Conservation (phyloP, 768 basidiomycete genomes). For the Leccinellum rugosiceps region DNA sequence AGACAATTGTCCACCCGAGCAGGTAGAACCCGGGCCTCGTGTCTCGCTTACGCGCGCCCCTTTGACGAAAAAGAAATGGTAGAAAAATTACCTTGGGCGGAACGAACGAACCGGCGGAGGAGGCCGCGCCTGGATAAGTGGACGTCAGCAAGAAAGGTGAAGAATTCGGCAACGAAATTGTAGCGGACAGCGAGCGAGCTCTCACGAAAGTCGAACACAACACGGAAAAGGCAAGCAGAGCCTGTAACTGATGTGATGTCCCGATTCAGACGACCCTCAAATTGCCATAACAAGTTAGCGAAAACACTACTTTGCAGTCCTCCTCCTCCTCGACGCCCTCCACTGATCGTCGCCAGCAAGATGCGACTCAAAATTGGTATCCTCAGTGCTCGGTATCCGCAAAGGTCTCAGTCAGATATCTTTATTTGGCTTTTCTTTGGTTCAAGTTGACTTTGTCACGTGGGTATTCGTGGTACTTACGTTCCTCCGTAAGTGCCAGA, state of each 20-base stretch:
- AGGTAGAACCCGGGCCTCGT: conserved; percentile 22
- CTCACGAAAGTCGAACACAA: conserved; percentile 36
- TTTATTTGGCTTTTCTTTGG: conserved; percentile 46
- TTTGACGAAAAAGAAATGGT: conserved; percentile 6
- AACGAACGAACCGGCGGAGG: conserved; percentile 66
- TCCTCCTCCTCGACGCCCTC: background rate
- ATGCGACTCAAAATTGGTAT: background rate
- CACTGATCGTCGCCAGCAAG: conserved; percentile 11
- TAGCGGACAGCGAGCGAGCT: conserved; percentile 14
- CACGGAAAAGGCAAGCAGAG: conserved; percentile 40
- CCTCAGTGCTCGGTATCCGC: conserved; percentile 11
- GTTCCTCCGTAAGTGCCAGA: background rate
- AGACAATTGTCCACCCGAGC: conserved; percentile 26
- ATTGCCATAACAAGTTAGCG: conserved; percentile 33
- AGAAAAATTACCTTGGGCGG: conserved; percentile 45
- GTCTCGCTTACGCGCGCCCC: conserved; percentile 19
- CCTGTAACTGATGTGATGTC: conserved; percentile 50
- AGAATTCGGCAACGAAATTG: background rate
- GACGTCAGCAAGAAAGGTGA: conserved; percentile 8
- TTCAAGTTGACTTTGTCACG: conserved; percentile 49
- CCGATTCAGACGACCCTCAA: conserved; percentile 26
- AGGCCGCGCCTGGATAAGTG: conserved; percentile 57
- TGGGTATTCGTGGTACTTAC: conserved; percentile 12
- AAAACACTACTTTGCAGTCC: background rate
- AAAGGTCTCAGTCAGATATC: conserved; percentile 9